These are phyloP conservation scores for Pinguiococcus pyrenoidosus DNA, from an alignment of 108 stramenopile genomes.

Conservation along the genomic window DNA sequence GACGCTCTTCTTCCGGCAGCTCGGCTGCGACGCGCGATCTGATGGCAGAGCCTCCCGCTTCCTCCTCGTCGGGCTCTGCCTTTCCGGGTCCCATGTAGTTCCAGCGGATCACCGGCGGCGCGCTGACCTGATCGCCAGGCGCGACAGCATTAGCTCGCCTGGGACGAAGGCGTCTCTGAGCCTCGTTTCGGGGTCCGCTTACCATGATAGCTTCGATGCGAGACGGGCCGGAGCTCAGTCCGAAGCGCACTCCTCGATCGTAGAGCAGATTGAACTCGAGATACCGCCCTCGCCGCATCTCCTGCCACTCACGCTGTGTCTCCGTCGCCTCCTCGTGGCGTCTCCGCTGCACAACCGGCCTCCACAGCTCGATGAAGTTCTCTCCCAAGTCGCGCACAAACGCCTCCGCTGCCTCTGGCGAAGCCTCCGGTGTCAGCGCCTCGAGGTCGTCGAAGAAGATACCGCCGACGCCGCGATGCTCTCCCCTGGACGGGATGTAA, in stretches of 20 bases:
- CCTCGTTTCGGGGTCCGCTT: no score
- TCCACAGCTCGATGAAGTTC: neutral
- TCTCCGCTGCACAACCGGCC: slow-evolving; percentile 30
- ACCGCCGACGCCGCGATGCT: slow-evolving; percentile 84
- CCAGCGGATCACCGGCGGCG: no score
- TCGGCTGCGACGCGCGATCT: no score
- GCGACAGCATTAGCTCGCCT: no score
- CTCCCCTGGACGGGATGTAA: slow-evolving; percentile 68
- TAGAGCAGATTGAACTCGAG: slow-evolving; percentile 68
- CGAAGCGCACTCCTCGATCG: slow-evolving; percentile 77
- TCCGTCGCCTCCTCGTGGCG: slow-evolving; percentile 36
- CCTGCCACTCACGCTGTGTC: slow-evolving; percentile 71
- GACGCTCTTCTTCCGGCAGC: no score
- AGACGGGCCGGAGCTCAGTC: no score
- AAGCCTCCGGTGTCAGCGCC: slow-evolving; percentile 26
- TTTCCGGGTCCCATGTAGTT: no score
- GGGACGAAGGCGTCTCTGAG: no score
- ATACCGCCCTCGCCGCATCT: slow-evolving; percentile 39
- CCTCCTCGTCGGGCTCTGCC: no score
- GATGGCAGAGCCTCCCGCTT: no score
- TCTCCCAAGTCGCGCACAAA: neutral
- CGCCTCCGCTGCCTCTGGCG: neutral
- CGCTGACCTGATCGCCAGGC: no score
- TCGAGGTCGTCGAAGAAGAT: slow-evolving; percentile 85
- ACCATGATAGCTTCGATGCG: no score